Evolutionary conservation across 768 basidiomycete genomes (phyloP).

Genomic region (Lactarius quietus): DNA sequence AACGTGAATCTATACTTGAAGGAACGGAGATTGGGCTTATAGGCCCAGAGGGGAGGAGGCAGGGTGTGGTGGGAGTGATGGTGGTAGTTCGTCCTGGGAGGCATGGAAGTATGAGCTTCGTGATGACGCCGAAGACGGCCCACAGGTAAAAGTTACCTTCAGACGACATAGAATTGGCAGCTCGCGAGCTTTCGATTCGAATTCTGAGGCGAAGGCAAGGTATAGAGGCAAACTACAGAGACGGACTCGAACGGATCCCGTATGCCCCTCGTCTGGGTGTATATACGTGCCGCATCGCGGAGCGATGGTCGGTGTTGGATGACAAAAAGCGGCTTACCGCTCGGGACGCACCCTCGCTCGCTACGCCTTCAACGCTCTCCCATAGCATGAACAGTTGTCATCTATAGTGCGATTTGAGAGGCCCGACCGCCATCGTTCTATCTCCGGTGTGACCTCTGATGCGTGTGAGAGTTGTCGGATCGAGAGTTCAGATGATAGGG

Average conservation of each 20-base stretch:
- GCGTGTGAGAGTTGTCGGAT: too few relatives aligned
- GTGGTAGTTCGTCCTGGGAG: not conserved
- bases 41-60: too few relatives aligned
- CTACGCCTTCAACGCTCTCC: not conserved
- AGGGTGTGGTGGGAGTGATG: too few relatives aligned
- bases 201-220: too few relatives aligned
- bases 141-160: too few relatives aligned
- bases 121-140: too few relatives aligned
- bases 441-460: too few relatives aligned
- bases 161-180: too few relatives aligned
- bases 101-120: too few relatives aligned
- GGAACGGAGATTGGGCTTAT: too few relatives aligned
- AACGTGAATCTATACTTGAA: constrained; percentile 16
- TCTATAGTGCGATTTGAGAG: not conserved
- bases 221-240: constrained; percentile 5
- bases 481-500: not conserved
- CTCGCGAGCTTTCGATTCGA: too few relatives aligned
- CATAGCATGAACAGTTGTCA: not conserved
- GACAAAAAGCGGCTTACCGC: constrained; percentile 15
- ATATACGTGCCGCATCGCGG: not conserved
- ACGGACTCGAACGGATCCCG: constrained; percentile 3
- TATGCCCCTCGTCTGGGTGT: too few relatives aligned
- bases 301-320: constrained; percentile 2
- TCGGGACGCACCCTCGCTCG: not conserved
- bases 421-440: constrained; percentile 16